phyloP scores from a whole-genome alignment of 163 green algal species.

The Volvox carteri region DNA sequence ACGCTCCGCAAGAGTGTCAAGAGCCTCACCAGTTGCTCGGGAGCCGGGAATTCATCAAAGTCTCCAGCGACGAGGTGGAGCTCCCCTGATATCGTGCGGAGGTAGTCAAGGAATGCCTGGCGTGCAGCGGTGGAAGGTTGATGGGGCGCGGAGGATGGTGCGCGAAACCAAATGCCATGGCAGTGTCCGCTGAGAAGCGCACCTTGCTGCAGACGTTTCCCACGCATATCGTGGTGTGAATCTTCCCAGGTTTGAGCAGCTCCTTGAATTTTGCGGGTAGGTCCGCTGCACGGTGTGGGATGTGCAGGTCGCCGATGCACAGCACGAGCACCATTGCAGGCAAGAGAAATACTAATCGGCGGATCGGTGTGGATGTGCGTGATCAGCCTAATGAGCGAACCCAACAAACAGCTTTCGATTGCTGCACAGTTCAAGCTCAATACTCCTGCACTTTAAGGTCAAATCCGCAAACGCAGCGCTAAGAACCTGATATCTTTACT shows the following conservation, averaged over 20 bases:
- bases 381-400: too few species aligned
- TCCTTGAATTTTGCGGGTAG: conserved; percentile 94
- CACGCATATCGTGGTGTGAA: conserved; percentile 91
- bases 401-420: too few species aligned
- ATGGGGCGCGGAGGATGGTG: neutral
- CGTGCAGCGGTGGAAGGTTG: conserved; percentile 59
- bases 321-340: conserved; percentile 93
- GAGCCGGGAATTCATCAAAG: conserved; percentile 91
- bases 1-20: too few species aligned
- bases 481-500: too few species aligned
- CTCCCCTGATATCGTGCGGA: conserved; percentile 89
- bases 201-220: conserved; percentile 93
- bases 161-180: too few species aligned
- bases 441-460: too few species aligned
- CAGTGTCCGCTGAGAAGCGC: too few species aligned
- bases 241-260: conserved; percentile 95
- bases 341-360: too few species aligned
- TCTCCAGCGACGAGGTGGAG: conserved; percentile 90
- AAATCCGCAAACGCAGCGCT: too few species aligned
- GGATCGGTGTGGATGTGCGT: too few species aligned
- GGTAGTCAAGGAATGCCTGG: conserved; percentile 86
- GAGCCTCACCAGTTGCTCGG: conserved; percentile 73
- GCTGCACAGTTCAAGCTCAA: too few species aligned
- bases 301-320: conserved; percentile 94
- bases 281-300: conserved; percentile 89